Base-by-base conservation (phyloP, 2,329 filamentous ascomycete species). In the Talaromyces sp. region DNA sequence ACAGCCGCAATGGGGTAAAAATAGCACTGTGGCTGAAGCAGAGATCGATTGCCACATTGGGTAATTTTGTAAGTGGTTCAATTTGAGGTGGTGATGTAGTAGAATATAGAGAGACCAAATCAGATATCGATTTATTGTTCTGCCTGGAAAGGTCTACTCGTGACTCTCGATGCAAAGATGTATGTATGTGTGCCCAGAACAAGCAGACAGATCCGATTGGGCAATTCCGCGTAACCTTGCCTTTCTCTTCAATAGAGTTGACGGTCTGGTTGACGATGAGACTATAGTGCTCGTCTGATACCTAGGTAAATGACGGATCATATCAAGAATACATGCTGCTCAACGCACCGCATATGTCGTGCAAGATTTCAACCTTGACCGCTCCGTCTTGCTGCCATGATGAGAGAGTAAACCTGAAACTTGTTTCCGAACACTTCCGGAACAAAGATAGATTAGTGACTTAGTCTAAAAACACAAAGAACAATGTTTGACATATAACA, bases 11-110 rank as follows among this genome's bases (percentile, higher is more conserved):
- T 36, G 1, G 1, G 5, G 28, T 41, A 45, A 56, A 56, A 56
- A 59, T 59, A 59, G 45, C 43, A 41, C 35, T 40, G 53, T 39
- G 43, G 25, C 54, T 56, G 41, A 45, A 31, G 33, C 35, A 17
- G 31, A 55, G 45, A 31, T 36, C 4, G 11, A 51, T 50, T 15
- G 53, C 41, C 41, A 13, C 28, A 22, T 33, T 5, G 4, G 25
- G 25, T 28, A 28, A 4, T 7, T 28, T 28, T 28, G n/a, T n/a
- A n/a, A n/a, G n/a, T n/a, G n/a, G n/a, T n/a, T n/a, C n/a, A n/a
- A n/a, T n/a, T 10, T 13, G 54, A 40, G 43, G 43, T 33, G 31
- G 19, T 55, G 17, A 15, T 35, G 1, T 35, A 4, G 9, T 11
- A 8, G 11, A n/a, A 10, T 31, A 2, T 9, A 1, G 7, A 31